Base-by-base conservation (phyloP, 768 basidiomycete species). In the Dioszegia aurantiaca region DNA sequence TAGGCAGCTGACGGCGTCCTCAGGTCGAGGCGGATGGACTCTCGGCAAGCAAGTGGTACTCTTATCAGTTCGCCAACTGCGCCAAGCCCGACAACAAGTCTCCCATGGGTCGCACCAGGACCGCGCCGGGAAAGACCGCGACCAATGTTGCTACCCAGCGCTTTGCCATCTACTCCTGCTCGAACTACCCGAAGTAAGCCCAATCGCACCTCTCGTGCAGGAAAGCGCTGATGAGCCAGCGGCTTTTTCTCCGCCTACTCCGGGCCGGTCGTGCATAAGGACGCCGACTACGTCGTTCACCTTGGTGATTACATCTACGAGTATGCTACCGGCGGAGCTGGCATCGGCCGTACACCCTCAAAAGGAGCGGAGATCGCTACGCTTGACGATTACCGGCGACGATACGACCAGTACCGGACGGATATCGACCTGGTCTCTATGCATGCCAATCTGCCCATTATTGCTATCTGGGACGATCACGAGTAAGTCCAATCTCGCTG, bases 241-340 rank as follows among this genome's bases (percentile, higher is more conserved):
- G 83, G 83, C 2, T 83, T 80, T 74, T 85, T 85, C 77, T 84
- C 83, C 69, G 83, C 83, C 9, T 85, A 85, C 65, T 81, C 82
- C 4, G 79, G 80, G 40, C 83, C 83, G 2, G 81, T 83, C 19
- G 80, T 80, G 55, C 82, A 83, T 59, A 80, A 81, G 5, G 78
- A 79, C n/a, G 81, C 84, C 58, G 71, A 83, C 31, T 84, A 83
- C 58, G 69, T 85, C 16, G 55, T 61, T 33, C 83, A 85, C 62
- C 78, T 85, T 30, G 84, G 84, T 9, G 83, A 84, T 72, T 84
- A 65, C 51, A 65, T 65, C 49, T 72, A 69, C 52, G 68, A 73
- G 63, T 73, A 64, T 58, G 64, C 63, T n/a, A 68, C 68, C 43
- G 68, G 71, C 17, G 68, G 82, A 11, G 79, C 80, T 6, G 63